Conservation (phyloP, 768 basidiomycete genomes). For the Multifurca ochricompacta region DNA sequence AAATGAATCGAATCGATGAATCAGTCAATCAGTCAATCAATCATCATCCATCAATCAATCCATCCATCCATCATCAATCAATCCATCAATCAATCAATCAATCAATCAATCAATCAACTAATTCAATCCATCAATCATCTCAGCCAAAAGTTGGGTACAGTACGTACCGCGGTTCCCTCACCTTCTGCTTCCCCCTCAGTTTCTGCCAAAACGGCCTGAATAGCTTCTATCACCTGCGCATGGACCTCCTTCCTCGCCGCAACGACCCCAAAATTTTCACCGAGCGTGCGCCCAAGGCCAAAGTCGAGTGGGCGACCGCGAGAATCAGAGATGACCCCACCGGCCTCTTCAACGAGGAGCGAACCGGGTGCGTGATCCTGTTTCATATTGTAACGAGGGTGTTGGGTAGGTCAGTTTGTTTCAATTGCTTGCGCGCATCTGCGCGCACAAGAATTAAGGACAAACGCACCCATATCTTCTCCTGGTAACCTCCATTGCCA, state of each 20-base stretch:
- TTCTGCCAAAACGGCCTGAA: slow-evolving; percentile 44
- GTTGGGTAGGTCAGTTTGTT: no score
- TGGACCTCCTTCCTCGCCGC: slow-evolving; percentile 74
- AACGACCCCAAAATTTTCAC: slow-evolving; percentile 81
- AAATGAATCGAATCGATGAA: no score
- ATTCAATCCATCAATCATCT: no score
- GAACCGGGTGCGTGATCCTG: slow-evolving; percentile 89
- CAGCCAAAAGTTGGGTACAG: no score
- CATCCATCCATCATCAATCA: no score
- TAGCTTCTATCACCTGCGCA: slow-evolving; percentile 58
- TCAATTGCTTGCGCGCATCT: no score
- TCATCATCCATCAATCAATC: no score
- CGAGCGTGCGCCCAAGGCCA: slow-evolving; percentile 76
- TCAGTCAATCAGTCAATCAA: no score
- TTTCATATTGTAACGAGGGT: no score
- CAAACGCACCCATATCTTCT: slow-evolving; percentile 87
- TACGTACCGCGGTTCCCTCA: neutral
- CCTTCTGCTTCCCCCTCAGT: neutral
- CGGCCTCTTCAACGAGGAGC: slow-evolving; percentile 81
- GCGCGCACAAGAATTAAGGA: no score
- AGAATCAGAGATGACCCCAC: slow-evolving; percentile 82
- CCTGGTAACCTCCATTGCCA: slow-evolving; percentile 67
- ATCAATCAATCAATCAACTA: no score
- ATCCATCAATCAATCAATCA: no score
- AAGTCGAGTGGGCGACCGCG: slow-evolving; percentile 76